A percentile compares a stretch with the other conserved stretches of the same genome.
These are phyloP conservation scores for sunflower (Helianthus annuus) DNA, from an alignment of 129 eudicot species.

Conservation along the genomic window DNA sequence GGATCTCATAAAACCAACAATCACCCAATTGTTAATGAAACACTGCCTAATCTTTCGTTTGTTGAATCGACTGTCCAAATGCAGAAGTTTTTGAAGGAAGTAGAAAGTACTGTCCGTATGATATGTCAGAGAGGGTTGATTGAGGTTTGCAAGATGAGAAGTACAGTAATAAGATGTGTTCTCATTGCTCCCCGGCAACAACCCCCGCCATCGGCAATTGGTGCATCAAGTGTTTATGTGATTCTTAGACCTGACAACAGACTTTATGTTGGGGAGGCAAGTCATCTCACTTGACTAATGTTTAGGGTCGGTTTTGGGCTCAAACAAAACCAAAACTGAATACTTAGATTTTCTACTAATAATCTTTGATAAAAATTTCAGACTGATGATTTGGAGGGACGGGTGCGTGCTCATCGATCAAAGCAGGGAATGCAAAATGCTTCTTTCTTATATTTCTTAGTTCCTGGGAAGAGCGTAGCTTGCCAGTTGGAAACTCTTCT, in stretches of 20 bases:
- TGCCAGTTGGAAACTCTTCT: constrained; percentile 91
- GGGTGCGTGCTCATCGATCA: constrained; percentile 70
- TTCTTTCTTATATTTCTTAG: constrained; percentile 65
- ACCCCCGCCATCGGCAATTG: constrained; percentile 88
- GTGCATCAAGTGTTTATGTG: constrained; percentile 88
- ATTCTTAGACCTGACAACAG: constrained; percentile 71
- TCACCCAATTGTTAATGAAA: constrained; percentile 19
- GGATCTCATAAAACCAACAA: constrained; percentile 24
- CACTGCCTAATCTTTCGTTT: neutral
- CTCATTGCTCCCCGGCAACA: constrained; percentile 72
- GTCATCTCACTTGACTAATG: neutral
- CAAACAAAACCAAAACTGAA: no score
- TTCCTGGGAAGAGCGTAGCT: constrained; percentile 83
- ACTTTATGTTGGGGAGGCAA: constrained; percentile 91
- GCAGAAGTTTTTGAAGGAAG: constrained; percentile 48
- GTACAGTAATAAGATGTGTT: constrained; percentile 41
- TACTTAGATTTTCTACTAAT: neutral
- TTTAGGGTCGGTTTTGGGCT: no score
- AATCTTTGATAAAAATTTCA: constrained; percentile 8
- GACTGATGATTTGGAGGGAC: constrained; percentile 94
- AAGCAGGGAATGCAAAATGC: constrained; percentile 79
- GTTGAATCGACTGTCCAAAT: constrained; percentile 18
- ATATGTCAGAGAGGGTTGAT: constrained; percentile 49
- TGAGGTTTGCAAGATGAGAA: constrained; percentile 47
- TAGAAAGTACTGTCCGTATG: constrained; percentile 46